Conservation (phyloP, 2,329 filamentous ascomycete species). For the Talaromyces amestolkiae region DNA sequence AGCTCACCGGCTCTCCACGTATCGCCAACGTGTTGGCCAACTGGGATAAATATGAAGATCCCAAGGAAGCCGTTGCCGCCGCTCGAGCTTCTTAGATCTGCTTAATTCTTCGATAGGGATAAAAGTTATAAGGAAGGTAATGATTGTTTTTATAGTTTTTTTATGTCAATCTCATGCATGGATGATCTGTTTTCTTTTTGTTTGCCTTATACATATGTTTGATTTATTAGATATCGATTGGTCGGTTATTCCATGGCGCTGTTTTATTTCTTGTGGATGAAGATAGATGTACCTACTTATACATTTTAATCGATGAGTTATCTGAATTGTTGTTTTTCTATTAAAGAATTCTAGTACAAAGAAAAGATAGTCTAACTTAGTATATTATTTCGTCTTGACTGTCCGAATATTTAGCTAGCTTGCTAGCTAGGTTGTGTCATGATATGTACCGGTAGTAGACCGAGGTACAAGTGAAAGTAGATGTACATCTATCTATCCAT, state of each 20-base stretch:
- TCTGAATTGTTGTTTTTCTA: not conserved
- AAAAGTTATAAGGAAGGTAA: constrained; percentile 1
- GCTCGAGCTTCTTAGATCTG: constrained; percentile 6
- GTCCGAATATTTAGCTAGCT: no score
- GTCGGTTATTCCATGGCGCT: constrained; percentile 5
- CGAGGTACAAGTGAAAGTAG: not conserved
- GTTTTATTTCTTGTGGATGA: not conserved
- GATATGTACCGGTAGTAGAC: not conserved
- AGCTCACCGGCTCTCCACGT: constrained; percentile 74
- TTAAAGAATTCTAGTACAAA: not conserved
- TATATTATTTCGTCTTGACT: no score
- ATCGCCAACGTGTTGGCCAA: constrained; percentile 67
- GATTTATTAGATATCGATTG: constrained; percentile 1
- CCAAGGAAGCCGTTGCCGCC: constrained; percentile 8
- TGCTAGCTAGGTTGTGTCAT: not conserved
- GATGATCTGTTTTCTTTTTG: constrained; percentile 1
- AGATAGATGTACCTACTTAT: not conserved
- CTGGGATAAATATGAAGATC: constrained; percentile 68
- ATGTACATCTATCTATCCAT: not conserved
- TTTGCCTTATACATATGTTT: not conserved
- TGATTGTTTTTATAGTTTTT: constrained; percentile 1
- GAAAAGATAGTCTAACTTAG: not conserved
- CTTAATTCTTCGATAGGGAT: not conserved
- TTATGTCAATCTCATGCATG: constrained; percentile 15
- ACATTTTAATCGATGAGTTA: not conserved